phyloP scores from a whole-genome alignment of 1,284 basidiomycete genomes.

The Ustilago bromivora region DNA sequence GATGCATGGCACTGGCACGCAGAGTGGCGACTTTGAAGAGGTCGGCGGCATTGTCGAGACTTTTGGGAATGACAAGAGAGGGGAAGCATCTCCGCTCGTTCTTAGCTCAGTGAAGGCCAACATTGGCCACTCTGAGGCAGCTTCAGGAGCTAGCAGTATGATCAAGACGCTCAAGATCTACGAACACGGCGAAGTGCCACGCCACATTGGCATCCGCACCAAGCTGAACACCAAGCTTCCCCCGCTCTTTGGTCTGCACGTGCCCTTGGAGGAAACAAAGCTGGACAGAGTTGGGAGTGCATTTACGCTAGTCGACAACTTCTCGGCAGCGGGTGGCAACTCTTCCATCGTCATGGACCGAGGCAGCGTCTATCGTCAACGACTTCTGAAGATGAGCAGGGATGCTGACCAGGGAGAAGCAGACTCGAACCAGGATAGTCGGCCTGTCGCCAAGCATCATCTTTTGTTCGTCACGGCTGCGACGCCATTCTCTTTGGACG shows the following conservation, averaged over 20 bases:
- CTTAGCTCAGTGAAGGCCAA: constrained; percentile 53
- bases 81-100: constrained; percentile 24
- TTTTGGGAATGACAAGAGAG: constrained; percentile 46
- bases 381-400: constrained; percentile 17
- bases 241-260: constrained; percentile 39
- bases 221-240: constrained; percentile 53
- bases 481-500: constrained; percentile 43
- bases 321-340: constrained; percentile 55
- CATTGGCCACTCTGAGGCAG: constrained; percentile 53
- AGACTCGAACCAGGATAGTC: not conserved
- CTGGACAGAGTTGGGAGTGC: constrained; percentile 19
- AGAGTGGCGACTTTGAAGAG: constrained; percentile 54
- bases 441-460: constrained; percentile 7
- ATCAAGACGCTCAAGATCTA: constrained; percentile 49
- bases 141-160: constrained; percentile 49
- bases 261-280: constrained; percentile 28
- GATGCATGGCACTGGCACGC: constrained; percentile 57
- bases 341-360: constrained; percentile 46
- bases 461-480: constrained; percentile 41
- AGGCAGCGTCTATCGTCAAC: constrained; percentile 23
- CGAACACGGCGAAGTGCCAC: constrained; percentile 39
- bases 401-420: not conserved
- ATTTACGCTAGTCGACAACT: constrained; percentile 52
- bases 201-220: constrained; percentile 50
- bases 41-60: constrained; percentile 54